phyloP scores from a whole-genome alignment of 257 asterid genomes.

The Solanum gandarillasii region DNA sequence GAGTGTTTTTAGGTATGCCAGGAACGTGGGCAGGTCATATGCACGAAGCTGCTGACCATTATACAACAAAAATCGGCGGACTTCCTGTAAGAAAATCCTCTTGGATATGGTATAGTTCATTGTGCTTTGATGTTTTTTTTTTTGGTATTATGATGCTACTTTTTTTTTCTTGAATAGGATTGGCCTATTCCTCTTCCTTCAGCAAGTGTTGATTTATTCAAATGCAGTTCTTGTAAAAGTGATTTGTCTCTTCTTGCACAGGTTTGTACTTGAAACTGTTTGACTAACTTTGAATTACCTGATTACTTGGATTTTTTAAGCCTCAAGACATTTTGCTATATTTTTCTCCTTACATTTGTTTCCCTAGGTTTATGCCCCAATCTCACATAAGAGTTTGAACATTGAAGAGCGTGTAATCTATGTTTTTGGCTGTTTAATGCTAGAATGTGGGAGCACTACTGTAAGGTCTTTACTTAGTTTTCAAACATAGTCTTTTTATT shows the following conservation, averaged over 20 bases:
- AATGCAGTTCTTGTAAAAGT: conserved; percentile 47
- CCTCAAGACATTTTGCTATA: neutral
- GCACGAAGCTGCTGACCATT: conserved; percentile 73
- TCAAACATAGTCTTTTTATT: neutral
- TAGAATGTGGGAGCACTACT: conserved; percentile 46
- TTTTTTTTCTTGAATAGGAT: conserved; percentile 33
- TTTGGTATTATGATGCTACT: neutral
- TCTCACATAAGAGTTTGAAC: conserved; percentile 22
- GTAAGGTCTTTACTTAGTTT: conserved; percentile 32
- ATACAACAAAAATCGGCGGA: conserved; percentile 86
- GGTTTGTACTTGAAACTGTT: conserved; percentile 26
- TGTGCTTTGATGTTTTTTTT: neutral
- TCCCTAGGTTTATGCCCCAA: conserved; percentile 78
- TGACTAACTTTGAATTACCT: neutral
- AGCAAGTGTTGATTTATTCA: conserved; percentile 32
- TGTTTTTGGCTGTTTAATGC: conserved; percentile 53
- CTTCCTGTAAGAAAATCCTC: conserved; percentile 44
- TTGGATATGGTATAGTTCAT: neutral
- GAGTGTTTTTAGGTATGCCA: conserved; percentile 71
- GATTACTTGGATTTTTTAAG: neutral
- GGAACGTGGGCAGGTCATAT: conserved; percentile 83
- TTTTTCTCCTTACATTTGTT: neutral
- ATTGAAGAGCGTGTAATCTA: conserved; percentile 61
- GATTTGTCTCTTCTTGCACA: conserved; percentile 64
- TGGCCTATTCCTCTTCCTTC: conserved; percentile 45